phyloP scores from a whole-genome alignment of 2,329 filamentous ascomycete species.

The Fusarium sp. region DNA sequence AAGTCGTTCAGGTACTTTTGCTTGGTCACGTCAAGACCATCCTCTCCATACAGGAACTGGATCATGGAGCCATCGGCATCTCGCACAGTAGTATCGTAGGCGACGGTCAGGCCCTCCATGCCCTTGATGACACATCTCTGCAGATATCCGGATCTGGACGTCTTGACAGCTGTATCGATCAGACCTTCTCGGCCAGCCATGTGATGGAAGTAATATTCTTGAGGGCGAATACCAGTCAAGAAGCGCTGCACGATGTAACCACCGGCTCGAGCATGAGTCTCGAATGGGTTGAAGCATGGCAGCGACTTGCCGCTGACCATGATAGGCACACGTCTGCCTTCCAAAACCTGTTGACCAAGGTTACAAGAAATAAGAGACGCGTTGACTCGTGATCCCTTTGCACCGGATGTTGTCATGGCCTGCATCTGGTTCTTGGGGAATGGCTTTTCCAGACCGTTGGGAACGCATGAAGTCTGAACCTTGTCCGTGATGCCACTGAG shows the following conservation, averaged over 20 bases:
- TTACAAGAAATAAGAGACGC: constrained; percentile 98
- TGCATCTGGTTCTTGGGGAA: constrained; percentile 99
- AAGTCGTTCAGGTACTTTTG: constrained; percentile 93
- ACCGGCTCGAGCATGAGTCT: constrained; percentile 88
- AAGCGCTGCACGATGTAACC: constrained; percentile 97
- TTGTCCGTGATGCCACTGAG: constrained; percentile 78
- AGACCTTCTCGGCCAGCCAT: constrained; percentile 99
- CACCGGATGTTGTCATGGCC: constrained; percentile 96
- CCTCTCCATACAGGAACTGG: constrained; percentile 97
- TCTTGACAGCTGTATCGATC: constrained; percentile 99
- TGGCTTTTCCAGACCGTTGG: constrained; percentile 84
- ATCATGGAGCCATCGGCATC: constrained; percentile 94
- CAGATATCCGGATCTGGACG: constrained; percentile 94
- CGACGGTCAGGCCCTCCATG: constrained; percentile 92
- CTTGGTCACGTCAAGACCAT: constrained; percentile 93
- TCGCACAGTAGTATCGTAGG: constrained; percentile 94
- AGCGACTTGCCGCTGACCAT: constrained; percentile 99
- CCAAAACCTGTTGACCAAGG: constrained; percentile 93
- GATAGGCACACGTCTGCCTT: constrained; percentile 91
- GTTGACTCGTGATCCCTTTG: constrained; percentile 93
- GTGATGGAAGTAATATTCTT: constrained; percentile 99
- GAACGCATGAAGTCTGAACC: constrained; percentile 84
- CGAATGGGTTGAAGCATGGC: constrained; percentile 92
- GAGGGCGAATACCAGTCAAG: constrained; percentile 95
- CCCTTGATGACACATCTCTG: constrained; percentile 98